These are phyloP conservation scores for Paramecium caudatum DNA, from an alignment of 73 alveolate genomes.

Conservation along the genomic window DNA sequence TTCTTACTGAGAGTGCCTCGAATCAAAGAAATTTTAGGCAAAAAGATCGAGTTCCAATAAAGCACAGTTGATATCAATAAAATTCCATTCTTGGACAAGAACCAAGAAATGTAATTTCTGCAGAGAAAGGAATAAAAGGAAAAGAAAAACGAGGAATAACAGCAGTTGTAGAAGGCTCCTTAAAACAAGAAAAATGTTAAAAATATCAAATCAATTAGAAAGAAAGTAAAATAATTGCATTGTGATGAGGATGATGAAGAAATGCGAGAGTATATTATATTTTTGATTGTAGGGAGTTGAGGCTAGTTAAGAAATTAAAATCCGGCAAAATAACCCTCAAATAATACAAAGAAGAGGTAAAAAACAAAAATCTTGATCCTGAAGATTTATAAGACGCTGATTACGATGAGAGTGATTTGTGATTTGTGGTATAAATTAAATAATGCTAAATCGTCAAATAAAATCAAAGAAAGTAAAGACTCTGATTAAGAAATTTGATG, in stretches of 20 bases:
- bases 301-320: conserved; percentile 89
- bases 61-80: conserved; percentile 83
- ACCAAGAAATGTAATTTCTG: conserved; percentile 90
- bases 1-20: conserved; percentile 97
- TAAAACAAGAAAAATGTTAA: conserved; percentile 84
- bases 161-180: conserved; percentile 69
- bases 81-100: conserved; percentile 91
- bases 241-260: conserved; percentile 87
- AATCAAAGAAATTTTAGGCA: conserved; percentile 96
- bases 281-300: conserved; percentile 90
- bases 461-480: conserved; percentile 36
- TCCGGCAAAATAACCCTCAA: conserved; percentile 91
- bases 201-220: conserved; percentile 79
- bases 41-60: conserved; percentile 84
- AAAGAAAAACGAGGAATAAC: conserved; percentile 82
- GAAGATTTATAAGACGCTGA: conserved; percentile 68
- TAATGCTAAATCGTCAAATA: conserved; percentile 41
- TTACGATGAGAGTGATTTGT: conserved; percentile 46
- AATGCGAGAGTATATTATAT: conserved; percentile 83
- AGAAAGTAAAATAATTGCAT: conserved; percentile 85
- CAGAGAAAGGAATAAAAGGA: conserved; percentile 67
- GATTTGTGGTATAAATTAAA: conserved; percentile 14
- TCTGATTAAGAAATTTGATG: conserved; percentile 48
- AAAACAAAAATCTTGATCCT: conserved; percentile 68
- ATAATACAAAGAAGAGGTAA: conserved; percentile 81